Evolutionary conservation across 441 rosid species (phyloP).

Genomic region (Erysimum cheiri): DNA sequence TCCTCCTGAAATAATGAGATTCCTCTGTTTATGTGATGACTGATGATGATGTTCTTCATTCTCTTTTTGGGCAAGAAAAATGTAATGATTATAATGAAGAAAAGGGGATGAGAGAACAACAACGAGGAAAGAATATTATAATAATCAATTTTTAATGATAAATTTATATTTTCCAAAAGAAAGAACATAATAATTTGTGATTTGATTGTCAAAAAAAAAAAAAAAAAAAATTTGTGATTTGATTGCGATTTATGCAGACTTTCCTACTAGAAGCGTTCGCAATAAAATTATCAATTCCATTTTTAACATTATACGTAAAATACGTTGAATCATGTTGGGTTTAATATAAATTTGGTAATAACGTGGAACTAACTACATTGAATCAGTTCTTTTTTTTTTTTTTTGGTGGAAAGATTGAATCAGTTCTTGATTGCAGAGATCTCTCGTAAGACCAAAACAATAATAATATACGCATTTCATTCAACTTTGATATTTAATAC

Average conservation of each 20-base stretch:
- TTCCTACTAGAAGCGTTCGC: constrained; percentile 28
- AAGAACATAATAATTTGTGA: constrained; percentile 42
- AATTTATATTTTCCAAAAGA: constrained; percentile 32
- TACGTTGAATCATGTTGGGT: constrained; percentile 37
- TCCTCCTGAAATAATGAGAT: constrained; percentile 43
- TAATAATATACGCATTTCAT: not conserved
- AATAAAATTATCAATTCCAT: constrained; percentile 1
- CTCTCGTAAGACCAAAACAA: constrained; percentile 5
- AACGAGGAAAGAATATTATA: constrained; percentile 27
- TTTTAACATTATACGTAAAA: constrained; percentile 35
- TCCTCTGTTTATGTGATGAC: constrained; percentile 39
- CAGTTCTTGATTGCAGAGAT: constrained; percentile 35
- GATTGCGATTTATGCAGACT: constrained; percentile 41
- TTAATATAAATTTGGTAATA: not conserved
- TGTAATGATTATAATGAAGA: constrained; percentile 33
- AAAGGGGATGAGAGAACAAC: constrained; percentile 30
- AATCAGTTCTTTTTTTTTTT: too few species aligned
- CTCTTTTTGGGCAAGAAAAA: constrained; percentile 15
- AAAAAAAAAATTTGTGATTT: constrained; percentile 42
- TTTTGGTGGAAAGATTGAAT: too few species aligned
- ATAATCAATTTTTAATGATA: constrained; percentile 12
- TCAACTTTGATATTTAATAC: not conserved
- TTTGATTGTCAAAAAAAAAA: too few species aligned
- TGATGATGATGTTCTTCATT: constrained; percentile 41
- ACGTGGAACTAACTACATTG: constrained; percentile 30